Percentiles rank a stretch among this genome's conserved stretches.
These are phyloP conservation scores for Lactarius akahatsu DNA, from an alignment of 768 basidiomycete genomes.

Conservation along the genomic window DNA sequence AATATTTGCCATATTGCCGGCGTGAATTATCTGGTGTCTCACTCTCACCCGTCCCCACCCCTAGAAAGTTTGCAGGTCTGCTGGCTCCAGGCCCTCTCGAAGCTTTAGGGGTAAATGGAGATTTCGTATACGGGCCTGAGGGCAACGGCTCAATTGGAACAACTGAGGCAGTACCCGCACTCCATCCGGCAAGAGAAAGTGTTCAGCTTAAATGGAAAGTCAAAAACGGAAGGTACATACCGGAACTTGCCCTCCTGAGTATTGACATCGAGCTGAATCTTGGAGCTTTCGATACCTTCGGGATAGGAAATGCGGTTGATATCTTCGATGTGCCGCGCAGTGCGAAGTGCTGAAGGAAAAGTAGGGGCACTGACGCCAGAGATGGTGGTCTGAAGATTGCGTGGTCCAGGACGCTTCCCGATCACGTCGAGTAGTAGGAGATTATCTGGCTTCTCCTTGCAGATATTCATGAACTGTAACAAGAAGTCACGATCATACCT, in stretches of 20 bases:
- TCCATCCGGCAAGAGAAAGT: background rate
- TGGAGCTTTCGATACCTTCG: conserved; percentile 76
- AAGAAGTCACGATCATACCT: conserved; percentile 98
- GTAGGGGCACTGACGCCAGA: conserved; percentile 43
- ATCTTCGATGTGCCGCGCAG: conserved; percentile 84
- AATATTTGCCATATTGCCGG: too few species aligned
- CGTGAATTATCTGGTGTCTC: too few species aligned
- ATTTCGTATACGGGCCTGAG: too few species aligned
- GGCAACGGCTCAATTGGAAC: too few species aligned
- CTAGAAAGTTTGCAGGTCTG: too few species aligned
- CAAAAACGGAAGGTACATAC: conserved; percentile 41
- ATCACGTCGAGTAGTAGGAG: conserved; percentile 88
- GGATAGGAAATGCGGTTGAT: conserved; percentile 78
- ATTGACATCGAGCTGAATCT: conserved; percentile 77
- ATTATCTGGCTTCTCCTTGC: conserved; percentile 91
- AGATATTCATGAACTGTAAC: conserved; percentile 91
- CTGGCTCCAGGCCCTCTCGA: too few species aligned
- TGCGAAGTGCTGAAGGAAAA: conserved; percentile 69
- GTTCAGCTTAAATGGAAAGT: conserved; percentile 5
- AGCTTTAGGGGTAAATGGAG: too few species aligned
- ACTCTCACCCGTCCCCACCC: too few species aligned
- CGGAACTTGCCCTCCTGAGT: conserved; percentile 88
- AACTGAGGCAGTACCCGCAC: background rate
- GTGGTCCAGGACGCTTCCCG: conserved; percentile 69
- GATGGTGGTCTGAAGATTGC: conserved; percentile 62